Base-by-base conservation (phyloP, 192 early-diverging fungal species). In the Gigaspora rosea region DNA sequence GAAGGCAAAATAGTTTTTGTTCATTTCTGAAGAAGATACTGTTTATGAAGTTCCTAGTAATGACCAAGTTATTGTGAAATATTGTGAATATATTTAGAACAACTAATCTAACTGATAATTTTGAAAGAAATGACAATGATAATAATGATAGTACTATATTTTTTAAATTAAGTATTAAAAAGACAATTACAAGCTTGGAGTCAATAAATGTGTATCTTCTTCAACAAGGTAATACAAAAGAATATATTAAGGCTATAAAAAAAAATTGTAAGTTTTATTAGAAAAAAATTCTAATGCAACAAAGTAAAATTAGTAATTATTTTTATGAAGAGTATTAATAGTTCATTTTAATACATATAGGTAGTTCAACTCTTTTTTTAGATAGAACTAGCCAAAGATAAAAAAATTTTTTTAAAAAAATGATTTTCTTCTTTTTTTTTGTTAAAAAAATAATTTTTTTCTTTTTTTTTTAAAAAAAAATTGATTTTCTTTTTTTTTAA, bases 1-100 rank as follows among this genome's bases (percentile, higher is more conserved):
- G 36, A 18, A 75, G 18, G 58, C 46, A 5, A 51, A 75, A 2
- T 59, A 75, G 8, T 64, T 75, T 46, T 51, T 75, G 16, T 49
- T 3, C 46, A 65, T 75, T 65, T 16, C 74, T 65, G 58, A 75
- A 4, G 35, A 75, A 63, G 56, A 75, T 64, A 75, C 63, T 41
- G 9, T 75, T 32, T 62, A 75, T 64, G 16, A 61, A 49, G 15
- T 75, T 75, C 61, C 36, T 49, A 16, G 64, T 47, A 18, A 73
- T 73, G 54, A 73, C 5, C 36, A 41, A 41, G 36, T 41, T 75
- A 75, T 75, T 75, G 8, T 12, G n/a, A 75, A n/a, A 74, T 18
- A 8, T 74, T 47, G 46, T 7, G 35, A 18, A 66, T 12, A 41
- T 47, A 33, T 66, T 66, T 35, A 66, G 16, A n/a, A 47, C 20